Evolutionary conservation across 805 yeast species (phyloP).

Genomic region (Metschnikowia corniflorae): DNA sequence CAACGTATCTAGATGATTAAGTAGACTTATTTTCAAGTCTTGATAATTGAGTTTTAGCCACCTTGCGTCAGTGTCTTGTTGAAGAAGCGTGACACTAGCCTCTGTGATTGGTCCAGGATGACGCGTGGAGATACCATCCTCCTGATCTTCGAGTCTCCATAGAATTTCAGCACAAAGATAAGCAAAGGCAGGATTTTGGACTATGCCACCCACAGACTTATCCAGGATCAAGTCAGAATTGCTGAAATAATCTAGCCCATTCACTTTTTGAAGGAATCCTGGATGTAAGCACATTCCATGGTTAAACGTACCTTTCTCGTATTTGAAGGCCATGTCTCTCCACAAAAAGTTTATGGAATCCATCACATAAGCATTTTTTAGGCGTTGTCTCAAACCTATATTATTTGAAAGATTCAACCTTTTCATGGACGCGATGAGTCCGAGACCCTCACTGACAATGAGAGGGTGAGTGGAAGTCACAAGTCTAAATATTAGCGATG

Average conservation of each 20-base stretch:
- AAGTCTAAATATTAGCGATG: constrained; percentile 34
- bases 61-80: constrained; percentile 21
- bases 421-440: constrained; percentile 43
- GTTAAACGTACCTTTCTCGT: constrained; percentile 29
- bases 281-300: constrained; percentile 38
- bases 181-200: constrained; percentile 51
- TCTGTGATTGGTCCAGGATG: constrained; percentile 55
- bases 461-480: constrained; percentile 43
- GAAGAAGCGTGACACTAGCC: constrained; percentile 33
- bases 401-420: constrained; percentile 21
- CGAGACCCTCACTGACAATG: constrained; percentile 44
- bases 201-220: constrained; percentile 39
- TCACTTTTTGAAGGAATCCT: constrained; percentile 28
- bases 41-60: constrained; percentile 44
- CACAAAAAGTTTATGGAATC: constrained; percentile 54
- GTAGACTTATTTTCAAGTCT: constrained; percentile 43
- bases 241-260: constrained; percentile 28
- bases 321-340: constrained; percentile 51
- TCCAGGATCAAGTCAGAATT: constrained; percentile 28
- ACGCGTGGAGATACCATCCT: constrained; percentile 28
- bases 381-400: constrained; percentile 20
- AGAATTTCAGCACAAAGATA: constrained; percentile 42
- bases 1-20: constrained; percentile 37
- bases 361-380: constrained; percentile 51
- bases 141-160: constrained; percentile 45